phyloP scores from a whole-genome alignment of 2,329 filamentous ascomycete species.

The Pestalotiopsis fici region DNA sequence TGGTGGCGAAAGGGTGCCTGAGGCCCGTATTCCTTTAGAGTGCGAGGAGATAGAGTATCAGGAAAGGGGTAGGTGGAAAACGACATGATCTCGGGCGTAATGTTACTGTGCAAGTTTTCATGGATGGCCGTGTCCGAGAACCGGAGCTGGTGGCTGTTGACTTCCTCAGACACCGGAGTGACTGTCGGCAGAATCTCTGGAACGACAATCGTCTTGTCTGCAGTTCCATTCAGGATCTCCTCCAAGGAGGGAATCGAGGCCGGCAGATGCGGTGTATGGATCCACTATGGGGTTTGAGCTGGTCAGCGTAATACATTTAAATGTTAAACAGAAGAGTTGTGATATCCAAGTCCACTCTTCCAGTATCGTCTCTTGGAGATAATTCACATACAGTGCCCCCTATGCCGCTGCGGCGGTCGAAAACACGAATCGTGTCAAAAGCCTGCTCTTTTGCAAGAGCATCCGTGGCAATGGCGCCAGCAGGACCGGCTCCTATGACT shows the following conservation, averaged over 20 bases:
- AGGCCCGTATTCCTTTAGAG: conserved; percentile 48
- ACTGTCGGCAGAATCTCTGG: conserved; percentile 43
- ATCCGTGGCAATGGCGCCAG: conserved; percentile 58
- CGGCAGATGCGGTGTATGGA: conserved; percentile 35
- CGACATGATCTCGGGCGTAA: conserved; percentile 55
- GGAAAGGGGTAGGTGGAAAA: conserved; percentile 54
- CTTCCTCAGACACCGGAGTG: conserved; percentile 33
- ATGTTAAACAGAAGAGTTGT: too few relatives aligned
- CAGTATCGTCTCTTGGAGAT: too few relatives aligned
- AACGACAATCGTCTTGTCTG: conserved; percentile 42
- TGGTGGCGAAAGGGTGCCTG: conserved; percentile 58
- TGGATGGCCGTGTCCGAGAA: conserved; percentile 57
- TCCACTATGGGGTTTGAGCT: conserved; percentile 15
- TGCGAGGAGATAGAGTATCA: conserved; percentile 38
- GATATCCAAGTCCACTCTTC: too few relatives aligned
- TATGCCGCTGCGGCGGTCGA: conserved; percentile 48
- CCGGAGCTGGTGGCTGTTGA: conserved; percentile 39
- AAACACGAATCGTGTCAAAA: conserved; percentile 58
- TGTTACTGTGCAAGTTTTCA: conserved; percentile 60
- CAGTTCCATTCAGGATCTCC: conserved; percentile 40
- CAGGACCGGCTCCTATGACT: conserved; percentile 58
- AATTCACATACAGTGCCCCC: conserved; percentile 13
- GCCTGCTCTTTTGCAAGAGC: conserved; percentile 54
- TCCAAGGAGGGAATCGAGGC: conserved; percentile 26
- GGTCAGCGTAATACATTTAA: too few relatives aligned